These are phyloP conservation scores for Exophiala oligosperma DNA, from an alignment of 2,329 filamentous ascomycete species.

Conservation along the genomic window DNA sequence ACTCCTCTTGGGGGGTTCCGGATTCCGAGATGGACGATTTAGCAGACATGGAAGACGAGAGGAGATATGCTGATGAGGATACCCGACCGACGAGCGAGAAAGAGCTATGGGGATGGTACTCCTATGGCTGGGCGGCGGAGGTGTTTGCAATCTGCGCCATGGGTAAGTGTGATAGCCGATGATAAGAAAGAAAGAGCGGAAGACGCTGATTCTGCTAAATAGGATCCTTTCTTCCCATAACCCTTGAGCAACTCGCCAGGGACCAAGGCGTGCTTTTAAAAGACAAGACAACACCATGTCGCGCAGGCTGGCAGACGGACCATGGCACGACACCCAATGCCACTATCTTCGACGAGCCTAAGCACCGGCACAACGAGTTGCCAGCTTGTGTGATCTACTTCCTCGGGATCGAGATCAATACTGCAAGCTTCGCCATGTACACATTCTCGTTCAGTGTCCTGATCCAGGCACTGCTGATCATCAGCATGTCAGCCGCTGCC, in stretches of 20 bases:
- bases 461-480: conserved; percentile 83
- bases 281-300: conserved; percentile 75
- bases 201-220: conserved; percentile 17
- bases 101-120: conserved; percentile 93
- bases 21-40: conserved; percentile 37
- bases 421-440: conserved; percentile 97
- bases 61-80: conserved; percentile 77
- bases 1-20: conserved; percentile 31
- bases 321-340: conserved; percentile 33
- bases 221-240: conserved; percentile 95
- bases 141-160: conserved; percentile 92
- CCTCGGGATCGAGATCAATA: conserved; percentile 85
- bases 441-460: conserved; percentile 93
- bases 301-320: conserved; percentile 51
- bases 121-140: conserved; percentile 93
- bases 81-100: conserved; percentile 81
- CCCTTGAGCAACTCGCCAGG: conserved; percentile 87
- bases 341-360: conserved; percentile 25
- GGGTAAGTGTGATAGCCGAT: conserved; percentile 45
- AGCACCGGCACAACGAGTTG: conserved; percentile 22
- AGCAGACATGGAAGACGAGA: conserved; percentile 31
- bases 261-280: conserved; percentile 85
- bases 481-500: conserved; percentile 93
- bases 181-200: conserved; percentile 17
- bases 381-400: conserved; percentile 72